Percentiles rank a stretch among this genome's conserved stretches.
Evolutionary conservation across 208 protist genomes (phyloP).

Genomic region (Leishmania amazonensis): DNA sequence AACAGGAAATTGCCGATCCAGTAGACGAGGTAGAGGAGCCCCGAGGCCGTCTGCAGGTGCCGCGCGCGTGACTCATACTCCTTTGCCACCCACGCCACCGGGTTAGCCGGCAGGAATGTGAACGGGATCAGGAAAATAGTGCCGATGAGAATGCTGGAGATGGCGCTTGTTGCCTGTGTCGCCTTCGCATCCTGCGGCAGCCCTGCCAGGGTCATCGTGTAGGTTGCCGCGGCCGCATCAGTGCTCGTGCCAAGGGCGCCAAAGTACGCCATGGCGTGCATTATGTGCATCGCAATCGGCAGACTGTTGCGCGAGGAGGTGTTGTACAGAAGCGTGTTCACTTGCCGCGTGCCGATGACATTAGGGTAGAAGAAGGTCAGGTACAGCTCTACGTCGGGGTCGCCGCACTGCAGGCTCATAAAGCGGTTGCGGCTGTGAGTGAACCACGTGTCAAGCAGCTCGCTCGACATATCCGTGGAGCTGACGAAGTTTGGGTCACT

Average conservation of each 20-base stretch:
- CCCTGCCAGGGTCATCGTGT: constrained; percentile 24
- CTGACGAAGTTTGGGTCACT: constrained; percentile 27
- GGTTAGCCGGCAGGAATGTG: constrained; percentile 66
- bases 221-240: constrained; percentile 3
- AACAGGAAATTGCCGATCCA: constrained; percentile 77
- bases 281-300: constrained; percentile 28
- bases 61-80: constrained; percentile 70
- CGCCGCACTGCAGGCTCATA: constrained; percentile 36
- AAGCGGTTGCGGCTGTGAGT: constrained; percentile 30
- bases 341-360: constrained; percentile 13
- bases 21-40: constrained; percentile 63
- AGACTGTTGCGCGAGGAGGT: constrained; percentile 41
- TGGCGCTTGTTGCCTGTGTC: constrained; percentile 6
- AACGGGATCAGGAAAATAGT: constrained; percentile 72
- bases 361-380: constrained; percentile 21
- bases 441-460: constrained; percentile 48
- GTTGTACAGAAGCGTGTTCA: constrained; percentile 41
- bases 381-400: constrained; percentile 9
- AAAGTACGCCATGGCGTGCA: constrained; percentile 26
- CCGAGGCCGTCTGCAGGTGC: constrained; percentile 83
- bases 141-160: constrained; percentile 39
- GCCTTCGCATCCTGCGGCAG: constrained; percentile 16
- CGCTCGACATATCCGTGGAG: constrained; percentile 18
- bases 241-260: constrained; percentile 15
- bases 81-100: constrained; percentile 75